Percentiles rank a stretch among this genome's conserved stretches.
Evolutionary conservation across 1,139 yeast genomes (phyloP).

Genomic region (Suhomyces terraborum): DNA sequence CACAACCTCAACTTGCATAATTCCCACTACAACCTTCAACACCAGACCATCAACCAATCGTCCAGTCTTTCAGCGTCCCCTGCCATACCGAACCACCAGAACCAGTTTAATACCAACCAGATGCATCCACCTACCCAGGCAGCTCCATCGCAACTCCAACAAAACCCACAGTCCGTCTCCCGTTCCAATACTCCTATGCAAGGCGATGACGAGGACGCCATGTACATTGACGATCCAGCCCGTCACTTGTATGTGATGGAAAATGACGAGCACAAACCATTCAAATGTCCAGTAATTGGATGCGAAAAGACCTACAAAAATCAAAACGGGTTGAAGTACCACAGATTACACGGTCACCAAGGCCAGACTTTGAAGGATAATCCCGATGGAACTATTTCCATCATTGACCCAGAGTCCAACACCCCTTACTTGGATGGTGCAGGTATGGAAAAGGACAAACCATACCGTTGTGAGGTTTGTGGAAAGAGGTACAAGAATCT

Average conservation of each 20-base stretch:
- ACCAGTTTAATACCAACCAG: slow-evolving; percentile 13
- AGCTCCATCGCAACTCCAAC: slow-evolving; percentile 21
- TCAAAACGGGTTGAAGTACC: slow-evolving; percentile 96
- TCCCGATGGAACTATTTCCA: slow-evolving; percentile 89
- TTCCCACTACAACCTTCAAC: slow-evolving; percentile 18
- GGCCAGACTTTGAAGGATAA: slow-evolving; percentile 89
- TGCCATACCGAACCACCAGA: slow-evolving; percentile 15
- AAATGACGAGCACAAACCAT: slow-evolving; percentile 90
- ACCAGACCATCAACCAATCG: slow-evolving; percentile 15
- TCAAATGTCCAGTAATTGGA: slow-evolving; percentile 96
- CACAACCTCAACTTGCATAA: slow-evolving; percentile 19
- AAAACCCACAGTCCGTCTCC: slow-evolving; percentile 16
- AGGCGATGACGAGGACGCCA: slow-evolving; percentile 46
- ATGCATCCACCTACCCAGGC: slow-evolving; percentile 15
- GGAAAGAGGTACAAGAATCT: slow-evolving; percentile 95
- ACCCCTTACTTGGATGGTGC: slow-evolving; percentile 90
- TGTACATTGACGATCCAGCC: slow-evolving; percentile 89
- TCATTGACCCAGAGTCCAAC: slow-evolving; percentile 90
- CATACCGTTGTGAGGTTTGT: slow-evolving; percentile 96
- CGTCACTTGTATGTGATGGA: slow-evolving; percentile 91
- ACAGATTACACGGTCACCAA: slow-evolving; percentile 95
- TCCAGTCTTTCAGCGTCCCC: slow-evolving; percentile 16
- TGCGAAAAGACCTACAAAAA: slow-evolving; percentile 97
- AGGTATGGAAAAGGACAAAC: slow-evolving; percentile 96
- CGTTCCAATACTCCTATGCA: slow-evolving; percentile 33